Percentiles rank a stretch among this genome's conserved stretches.
Evolutionary conservation across 208 protist genomes (phyloP).

Genomic region (Crithidia thermophila): DNA sequence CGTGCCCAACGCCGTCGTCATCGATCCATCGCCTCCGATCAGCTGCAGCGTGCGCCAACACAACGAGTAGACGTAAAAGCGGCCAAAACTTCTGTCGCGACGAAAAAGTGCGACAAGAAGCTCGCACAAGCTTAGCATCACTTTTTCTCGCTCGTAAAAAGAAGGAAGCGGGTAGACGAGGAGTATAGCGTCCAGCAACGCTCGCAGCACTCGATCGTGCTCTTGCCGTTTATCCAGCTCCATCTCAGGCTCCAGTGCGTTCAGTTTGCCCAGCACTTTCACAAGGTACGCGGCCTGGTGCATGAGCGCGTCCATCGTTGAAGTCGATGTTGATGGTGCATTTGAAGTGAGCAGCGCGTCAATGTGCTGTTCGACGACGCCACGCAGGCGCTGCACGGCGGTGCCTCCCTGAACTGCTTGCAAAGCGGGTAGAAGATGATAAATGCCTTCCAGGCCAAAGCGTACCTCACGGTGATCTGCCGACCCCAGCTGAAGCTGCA

Average conservation of each 20-base stretch:
- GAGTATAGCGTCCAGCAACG: conserved; percentile 27
- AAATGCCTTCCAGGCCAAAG: conserved; percentile 10
- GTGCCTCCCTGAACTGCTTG: background rate
- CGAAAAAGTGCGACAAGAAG: conserved; percentile 36
- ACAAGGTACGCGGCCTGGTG: conserved; percentile 10
- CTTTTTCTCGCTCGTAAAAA: conserved; percentile 34
- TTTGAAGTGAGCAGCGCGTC: background rate
- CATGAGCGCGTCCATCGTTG: conserved; percentile 6
- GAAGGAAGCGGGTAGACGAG: conserved; percentile 23
- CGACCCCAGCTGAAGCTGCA: conserved; percentile 2
- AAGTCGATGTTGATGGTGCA: background rate
- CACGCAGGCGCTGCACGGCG: background rate
- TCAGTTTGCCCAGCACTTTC: conserved; percentile 15
- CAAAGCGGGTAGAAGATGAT: conserved; percentile 16
- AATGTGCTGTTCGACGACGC: conserved; percentile 6
- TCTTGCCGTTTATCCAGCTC: too few relatives aligned
- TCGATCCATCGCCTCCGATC: background rate
- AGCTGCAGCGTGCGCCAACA: conserved; percentile 17
- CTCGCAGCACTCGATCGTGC: too few relatives aligned
- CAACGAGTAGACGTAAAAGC: background rate
- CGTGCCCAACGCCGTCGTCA: background rate
- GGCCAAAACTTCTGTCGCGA: conserved; percentile 1
- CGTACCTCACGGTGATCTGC: background rate
- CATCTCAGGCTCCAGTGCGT: conserved; percentile 31
- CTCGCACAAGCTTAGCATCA: conserved; percentile 31